phyloP scores from a whole-genome alignment of 2,329 filamentous ascomycete species.

The Phoma sp. region DNA sequence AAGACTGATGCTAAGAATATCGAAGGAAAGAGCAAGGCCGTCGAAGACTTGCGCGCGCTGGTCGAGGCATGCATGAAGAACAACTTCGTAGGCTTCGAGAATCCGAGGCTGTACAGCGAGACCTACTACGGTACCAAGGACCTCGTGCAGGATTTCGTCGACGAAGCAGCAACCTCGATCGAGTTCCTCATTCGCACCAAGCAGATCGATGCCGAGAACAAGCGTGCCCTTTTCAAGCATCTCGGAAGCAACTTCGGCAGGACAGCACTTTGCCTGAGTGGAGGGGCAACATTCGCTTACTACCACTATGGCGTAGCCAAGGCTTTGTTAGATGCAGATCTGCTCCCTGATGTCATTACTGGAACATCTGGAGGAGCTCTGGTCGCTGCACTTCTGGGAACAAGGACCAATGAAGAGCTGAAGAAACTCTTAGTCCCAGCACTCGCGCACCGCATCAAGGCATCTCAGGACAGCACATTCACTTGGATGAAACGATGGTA shows the following conservation, averaged over 20 bases:
- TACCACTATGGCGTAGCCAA: conserved; percentile 95
- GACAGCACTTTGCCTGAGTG: conserved; percentile 90
- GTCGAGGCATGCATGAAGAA: conserved; percentile 94
- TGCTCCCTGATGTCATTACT: conserved; percentile 92
- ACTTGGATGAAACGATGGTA: conserved; percentile 87
- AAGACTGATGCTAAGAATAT: conserved; percentile 28
- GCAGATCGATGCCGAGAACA: conserved; percentile 73
- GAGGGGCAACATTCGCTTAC: conserved; percentile 92
- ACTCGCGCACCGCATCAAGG: conserved; percentile 81
- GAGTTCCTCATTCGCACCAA: conserved; percentile 71
- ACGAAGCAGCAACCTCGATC: conserved; percentile 77
- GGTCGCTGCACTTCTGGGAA: conserved; percentile 84
- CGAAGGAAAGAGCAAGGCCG: conserved; percentile 53
- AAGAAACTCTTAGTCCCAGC: conserved; percentile 84
- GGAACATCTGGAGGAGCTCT: conserved; percentile 94
- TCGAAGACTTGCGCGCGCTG: conserved; percentile 78
- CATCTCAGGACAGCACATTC: conserved; percentile 77
- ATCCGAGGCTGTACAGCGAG: conserved; percentile 91
- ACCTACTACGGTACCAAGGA: conserved; percentile 98
- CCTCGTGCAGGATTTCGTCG: conserved; percentile 85
- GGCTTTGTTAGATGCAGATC: conserved; percentile 81
- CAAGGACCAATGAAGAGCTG: conserved; percentile 89
- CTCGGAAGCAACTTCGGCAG: conserved; percentile 89
- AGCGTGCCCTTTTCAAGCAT: conserved; percentile 83
- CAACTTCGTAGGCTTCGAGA: conserved; percentile 96